Evolutionary conservation across 768 basidiomycete genomes (phyloP).

Genomic region (Mycena galericulata): DNA sequence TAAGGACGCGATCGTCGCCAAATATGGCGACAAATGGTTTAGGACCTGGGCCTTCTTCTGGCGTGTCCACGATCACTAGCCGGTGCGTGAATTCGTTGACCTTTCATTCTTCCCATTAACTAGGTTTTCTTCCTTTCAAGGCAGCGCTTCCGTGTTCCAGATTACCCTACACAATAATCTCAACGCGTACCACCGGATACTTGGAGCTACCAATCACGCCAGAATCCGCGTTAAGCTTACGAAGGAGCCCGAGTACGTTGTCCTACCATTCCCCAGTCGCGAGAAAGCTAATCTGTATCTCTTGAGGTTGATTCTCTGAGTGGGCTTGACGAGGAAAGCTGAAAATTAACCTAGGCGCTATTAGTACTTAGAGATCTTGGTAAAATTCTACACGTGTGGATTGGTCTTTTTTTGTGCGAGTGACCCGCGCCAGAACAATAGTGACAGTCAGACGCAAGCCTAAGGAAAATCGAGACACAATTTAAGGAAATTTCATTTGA

Average conservation of each 20-base stretch:
- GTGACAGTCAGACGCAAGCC: too few species aligned
- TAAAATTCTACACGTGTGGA: too few species aligned
- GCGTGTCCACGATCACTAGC: slow-evolving; percentile 83
- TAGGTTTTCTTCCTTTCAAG: slow-evolving; percentile 67
- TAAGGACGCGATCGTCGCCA: slow-evolving; percentile 87
- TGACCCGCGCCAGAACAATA: too few species aligned
- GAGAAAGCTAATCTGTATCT: not conserved
- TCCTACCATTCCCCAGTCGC: too few species aligned
- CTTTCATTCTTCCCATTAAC: slow-evolving; percentile 16
- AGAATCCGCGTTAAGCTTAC: slow-evolving; percentile 78
- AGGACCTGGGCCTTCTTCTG: slow-evolving; percentile 98
- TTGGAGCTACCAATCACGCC: slow-evolving; percentile 85
- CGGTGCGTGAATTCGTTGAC: slow-evolving; percentile 58
- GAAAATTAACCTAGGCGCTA: slow-evolving; percentile 19
- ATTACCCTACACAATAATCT: slow-evolving; percentile 98
- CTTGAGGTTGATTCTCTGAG: slow-evolving; percentile 24
- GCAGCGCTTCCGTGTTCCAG: slow-evolving; percentile 94
- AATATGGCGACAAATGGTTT: slow-evolving; percentile 96
- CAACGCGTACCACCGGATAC: slow-evolving; percentile 93
- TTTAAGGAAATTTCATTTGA: too few species aligned
- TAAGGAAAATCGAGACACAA: too few species aligned
- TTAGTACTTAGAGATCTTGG: slow-evolving; percentile 6
- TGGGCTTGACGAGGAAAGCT: not conserved
- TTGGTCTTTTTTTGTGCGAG: too few species aligned
- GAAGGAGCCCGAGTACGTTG: slow-evolving; percentile 62